Percentiles rank a stretch among this genome's conserved stretches.
Evolutionary conservation across 2,329 filamentous ascomycete genomes (phyloP).

Genomic region (Aureobasidium sp.): DNA sequence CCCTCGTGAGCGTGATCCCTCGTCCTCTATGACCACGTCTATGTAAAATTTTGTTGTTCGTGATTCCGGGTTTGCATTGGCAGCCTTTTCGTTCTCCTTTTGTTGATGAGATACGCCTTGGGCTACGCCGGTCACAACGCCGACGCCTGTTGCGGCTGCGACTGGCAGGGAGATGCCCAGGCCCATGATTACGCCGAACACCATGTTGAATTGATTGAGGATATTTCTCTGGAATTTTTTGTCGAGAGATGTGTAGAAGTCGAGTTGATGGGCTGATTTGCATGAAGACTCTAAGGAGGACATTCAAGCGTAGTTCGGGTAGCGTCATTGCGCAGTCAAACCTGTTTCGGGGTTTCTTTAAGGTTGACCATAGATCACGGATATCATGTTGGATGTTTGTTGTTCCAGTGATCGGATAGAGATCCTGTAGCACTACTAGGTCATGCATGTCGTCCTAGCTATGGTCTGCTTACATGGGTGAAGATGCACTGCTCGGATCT

Average conservation of each 20-base stretch:
- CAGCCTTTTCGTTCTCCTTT: constrained; percentile 41
- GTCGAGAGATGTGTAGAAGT: neutral
- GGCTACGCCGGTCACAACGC: constrained; percentile 42
- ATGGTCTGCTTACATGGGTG: neutral
- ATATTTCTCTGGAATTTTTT: neutral
- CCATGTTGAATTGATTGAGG: neutral
- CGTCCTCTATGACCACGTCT: constrained; percentile 35
- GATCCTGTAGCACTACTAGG: neutral
- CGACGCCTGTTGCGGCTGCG: constrained; percentile 34
- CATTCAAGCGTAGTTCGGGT: neutral
- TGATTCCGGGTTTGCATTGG: constrained; percentile 31
- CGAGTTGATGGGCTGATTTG: neutral
- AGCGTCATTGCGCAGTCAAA: neutral
- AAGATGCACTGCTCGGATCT: too few species aligned
- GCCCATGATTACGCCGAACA: constrained; percentile 27
- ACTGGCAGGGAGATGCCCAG: constrained; percentile 27
- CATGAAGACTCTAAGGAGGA: neutral
- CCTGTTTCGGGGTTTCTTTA: neutral
- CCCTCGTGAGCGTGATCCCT: constrained; percentile 20
- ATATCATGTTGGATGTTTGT: too few species aligned
- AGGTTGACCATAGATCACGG: neutral
- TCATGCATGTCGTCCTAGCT: neutral
- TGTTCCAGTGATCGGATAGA: neutral
- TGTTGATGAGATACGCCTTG: constrained; percentile 43
- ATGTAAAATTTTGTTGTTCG: constrained; percentile 46